A percentile compares a stretch with the other conserved stretches of the same genome.
phyloP scores from a whole-genome alignment of 148 eudicot species.

The Chenopodium suecicum region DNA sequence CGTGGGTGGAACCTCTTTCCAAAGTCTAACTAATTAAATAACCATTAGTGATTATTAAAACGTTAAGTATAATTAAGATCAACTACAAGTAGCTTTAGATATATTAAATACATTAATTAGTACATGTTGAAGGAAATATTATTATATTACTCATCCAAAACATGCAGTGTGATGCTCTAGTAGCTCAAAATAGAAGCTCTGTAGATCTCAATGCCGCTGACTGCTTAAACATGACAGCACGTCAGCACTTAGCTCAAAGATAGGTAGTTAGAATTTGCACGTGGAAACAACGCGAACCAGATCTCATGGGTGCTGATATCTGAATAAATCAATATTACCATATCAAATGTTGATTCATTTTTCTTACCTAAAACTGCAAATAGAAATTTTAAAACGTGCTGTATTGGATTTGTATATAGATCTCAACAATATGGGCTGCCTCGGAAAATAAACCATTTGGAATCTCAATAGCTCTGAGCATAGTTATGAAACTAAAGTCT shows the following conservation, averaged over 20 bases:
- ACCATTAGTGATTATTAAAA: too few relatives aligned
- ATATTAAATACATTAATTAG: too few relatives aligned
- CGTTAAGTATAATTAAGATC: too few relatives aligned
- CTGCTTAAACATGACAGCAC: not conserved
- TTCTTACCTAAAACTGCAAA: not conserved
- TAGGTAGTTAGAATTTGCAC: not conserved
- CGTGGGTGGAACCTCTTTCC: not conserved
- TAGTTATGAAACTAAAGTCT: not conserved
- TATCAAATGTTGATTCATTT: not conserved
- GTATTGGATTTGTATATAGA: not conserved
- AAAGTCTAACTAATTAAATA: not conserved
- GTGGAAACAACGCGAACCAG: not conserved
- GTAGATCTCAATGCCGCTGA: not conserved
- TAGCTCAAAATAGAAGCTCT: not conserved
- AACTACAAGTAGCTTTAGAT: not conserved
- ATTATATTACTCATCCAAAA: not conserved
- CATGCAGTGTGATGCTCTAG: not conserved
- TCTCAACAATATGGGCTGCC: too few relatives aligned
- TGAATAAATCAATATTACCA: too few relatives aligned
- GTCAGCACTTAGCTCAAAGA: not conserved
- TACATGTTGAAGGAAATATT: not conserved
- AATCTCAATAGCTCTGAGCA: not conserved
- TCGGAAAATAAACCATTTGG: not conserved
- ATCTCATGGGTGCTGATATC: not conserved
- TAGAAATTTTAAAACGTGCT: not conserved